Base-by-base conservation (phyloP, 2,329 filamentous ascomycete genomes). In the Botrytis medusae region DNA sequence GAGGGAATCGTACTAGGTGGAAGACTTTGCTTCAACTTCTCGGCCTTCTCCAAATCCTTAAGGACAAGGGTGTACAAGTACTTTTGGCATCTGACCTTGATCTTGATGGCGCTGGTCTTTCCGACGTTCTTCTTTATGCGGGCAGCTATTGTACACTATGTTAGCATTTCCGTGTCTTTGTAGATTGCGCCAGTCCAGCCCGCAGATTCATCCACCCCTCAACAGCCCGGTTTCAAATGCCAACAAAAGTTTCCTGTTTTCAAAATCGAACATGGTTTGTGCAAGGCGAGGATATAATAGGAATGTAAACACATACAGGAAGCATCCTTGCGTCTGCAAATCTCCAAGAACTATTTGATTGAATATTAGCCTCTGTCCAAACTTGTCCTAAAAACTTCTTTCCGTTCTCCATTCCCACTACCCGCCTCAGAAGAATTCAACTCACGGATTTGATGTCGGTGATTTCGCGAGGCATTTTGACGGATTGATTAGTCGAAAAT, bases 11-110 rank as follows among this genome's bases (percentile, higher is more conserved):
- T 95, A 99, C 96, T 93, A 82, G 96, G 97, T 83, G 96, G 97
- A 79, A 99, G 90, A 85, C 91, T 94, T 91, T 98, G 95, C 94
- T 98, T 98, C 81, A 99, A 92, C 93, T 99, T 99, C 89, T 98
- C 96, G 86, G 95, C 97, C 93, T 98, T 98, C 85, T 98, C 96
- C 83, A 91, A 90, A 88, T 99, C 96, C 91, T 97, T 98, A 83
- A 99, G 92, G 84, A 97, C 93, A 82, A 99, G 92, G 81, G 96
- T 98, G 93, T 99, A 99, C 81, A 99, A 89, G 89, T 96, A 91
- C 83, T 91, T 91, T 85, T 93, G 89, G 92, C 96, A 98, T 86
- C 96, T 94, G 90, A 99, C 95, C 94, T 99, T 99, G 94, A 99
- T 98, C 93, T 99, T 99, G 92, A 96, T 95, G 89, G 95, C 92